Evolutionary conservation across 176 grass and related monocot species (phyloP).

Genomic region (Zoysia japonica): DNA sequence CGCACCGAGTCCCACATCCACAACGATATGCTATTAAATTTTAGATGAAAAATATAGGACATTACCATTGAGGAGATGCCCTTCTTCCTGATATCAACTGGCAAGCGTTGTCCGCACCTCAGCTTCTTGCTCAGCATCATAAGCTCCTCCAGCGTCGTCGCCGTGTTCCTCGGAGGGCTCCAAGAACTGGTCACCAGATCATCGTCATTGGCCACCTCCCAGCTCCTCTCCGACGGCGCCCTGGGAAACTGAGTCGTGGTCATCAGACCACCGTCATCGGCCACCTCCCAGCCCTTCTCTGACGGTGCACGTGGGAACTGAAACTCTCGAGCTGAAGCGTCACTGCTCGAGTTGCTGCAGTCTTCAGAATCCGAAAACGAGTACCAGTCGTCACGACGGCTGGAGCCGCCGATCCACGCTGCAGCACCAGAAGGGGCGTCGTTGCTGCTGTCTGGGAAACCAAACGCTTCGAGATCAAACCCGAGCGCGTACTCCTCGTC

Average conservation of each 20-base stretch:
- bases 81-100: conserved; percentile 45
- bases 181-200: conserved; percentile 23
- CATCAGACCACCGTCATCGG: conserved; percentile 35
- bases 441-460: conserved; percentile 38
- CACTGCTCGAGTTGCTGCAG: conserved; percentile 49
- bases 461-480: conserved; percentile 57
- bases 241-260: conserved; percentile 48
- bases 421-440: conserved; percentile 11
- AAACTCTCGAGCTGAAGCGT: conserved; percentile 54
- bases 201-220: conserved; percentile 41
- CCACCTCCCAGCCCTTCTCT: conserved; percentile 53
- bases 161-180: conserved; percentile 42
- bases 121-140: conserved; percentile 75
- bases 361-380: conserved; percentile 67
- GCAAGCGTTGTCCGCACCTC: conserved; percentile 43
- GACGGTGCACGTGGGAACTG: conserved; percentile 60
- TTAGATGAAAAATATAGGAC: neutral
- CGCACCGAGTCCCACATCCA: too few relatives aligned
- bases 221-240: conserved; percentile 61
- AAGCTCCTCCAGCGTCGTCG: conserved; percentile 90
- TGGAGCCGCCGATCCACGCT: conserved; percentile 39
- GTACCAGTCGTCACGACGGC: conserved; percentile 49
- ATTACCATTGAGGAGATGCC: conserved; percentile 54
- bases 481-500: conserved; percentile 57
- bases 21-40: neutral